These are phyloP conservation scores for Globomyces sp. DNA, from an alignment of 371 early-diverging fungal species.

Conservation along the genomic window DNA sequence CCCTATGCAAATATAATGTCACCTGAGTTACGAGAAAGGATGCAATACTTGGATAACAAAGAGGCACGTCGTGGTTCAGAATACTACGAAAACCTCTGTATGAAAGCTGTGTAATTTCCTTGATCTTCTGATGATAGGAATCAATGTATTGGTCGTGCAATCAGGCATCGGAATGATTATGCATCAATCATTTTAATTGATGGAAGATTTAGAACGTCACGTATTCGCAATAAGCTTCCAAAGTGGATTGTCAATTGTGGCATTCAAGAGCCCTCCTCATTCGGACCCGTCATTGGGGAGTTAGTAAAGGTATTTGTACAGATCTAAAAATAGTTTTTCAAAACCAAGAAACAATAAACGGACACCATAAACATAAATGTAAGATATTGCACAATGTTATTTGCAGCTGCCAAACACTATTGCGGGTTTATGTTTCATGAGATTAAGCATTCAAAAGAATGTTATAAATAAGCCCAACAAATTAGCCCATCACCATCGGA, in stretches of 20 bases:
- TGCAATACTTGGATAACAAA: constrained; percentile 56
- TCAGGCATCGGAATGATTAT: constrained; percentile 85
- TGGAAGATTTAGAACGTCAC: constrained; percentile 38
- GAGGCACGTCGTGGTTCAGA: constrained; percentile 50
- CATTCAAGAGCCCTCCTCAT: neutral
- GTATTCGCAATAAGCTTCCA: constrained; percentile 44
- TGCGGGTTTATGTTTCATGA: no score
- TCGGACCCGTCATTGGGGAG: no score
- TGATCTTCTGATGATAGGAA: constrained; percentile 44
- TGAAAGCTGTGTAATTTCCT: constrained; percentile 72
- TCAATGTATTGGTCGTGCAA: constrained; percentile 94
- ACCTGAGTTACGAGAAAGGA: constrained; percentile 70
- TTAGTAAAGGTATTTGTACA: no score
- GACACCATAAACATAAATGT: no score
- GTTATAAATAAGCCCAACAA: no score
- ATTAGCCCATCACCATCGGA: no score
- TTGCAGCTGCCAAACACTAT: no score
- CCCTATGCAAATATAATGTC: constrained; percentile 55
- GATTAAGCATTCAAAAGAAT: no score
- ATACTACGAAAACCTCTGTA: constrained; percentile 89
- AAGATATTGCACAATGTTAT: no score
- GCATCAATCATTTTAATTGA: constrained; percentile 63
- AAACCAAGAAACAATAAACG: no score
- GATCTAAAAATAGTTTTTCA: no score
- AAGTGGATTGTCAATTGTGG: constrained; percentile 44